Percentiles rank a stretch among this genome's conserved stretches.
Conservation (phyloP, 441 rosid genomes). For the Pelargonium fulgidum region DNA sequence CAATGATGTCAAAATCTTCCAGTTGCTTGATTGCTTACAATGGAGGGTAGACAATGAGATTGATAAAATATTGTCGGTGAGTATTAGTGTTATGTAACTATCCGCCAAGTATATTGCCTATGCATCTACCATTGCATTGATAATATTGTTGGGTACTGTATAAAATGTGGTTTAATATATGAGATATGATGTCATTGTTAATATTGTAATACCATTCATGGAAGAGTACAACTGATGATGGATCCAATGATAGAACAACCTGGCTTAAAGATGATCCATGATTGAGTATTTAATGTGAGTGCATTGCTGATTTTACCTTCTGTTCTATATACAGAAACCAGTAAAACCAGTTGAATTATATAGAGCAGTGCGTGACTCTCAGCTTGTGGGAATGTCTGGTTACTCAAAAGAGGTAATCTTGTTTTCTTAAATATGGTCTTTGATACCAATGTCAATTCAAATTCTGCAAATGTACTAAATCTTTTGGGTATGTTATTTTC, state of each 20-base stretch:
- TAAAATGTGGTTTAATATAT: too few species aligned
- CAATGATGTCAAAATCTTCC: conserved; percentile 29
- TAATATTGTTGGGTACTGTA: too few species aligned
- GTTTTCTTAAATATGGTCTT: neutral
- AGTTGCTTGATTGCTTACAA: conserved; percentile 50
- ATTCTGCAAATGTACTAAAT: neutral
- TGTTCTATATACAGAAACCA: conserved; percentile 41
- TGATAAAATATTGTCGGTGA: conserved; percentile 51
- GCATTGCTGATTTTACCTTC: too few species aligned
- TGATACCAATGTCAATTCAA: neutral
- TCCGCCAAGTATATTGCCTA: too few species aligned
- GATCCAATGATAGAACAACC: too few species aligned
- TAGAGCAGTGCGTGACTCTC: conserved; percentile 60
- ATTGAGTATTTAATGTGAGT: too few species aligned
- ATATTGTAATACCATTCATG: too few species aligned
- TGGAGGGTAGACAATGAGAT: conserved; percentile 61
- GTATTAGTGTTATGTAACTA: conserved; percentile 14
- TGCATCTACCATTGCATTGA: too few species aligned
- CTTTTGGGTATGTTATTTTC: neutral
- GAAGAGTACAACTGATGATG: too few species aligned
- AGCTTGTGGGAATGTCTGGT: conserved; percentile 60
- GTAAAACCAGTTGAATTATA: conserved; percentile 51
- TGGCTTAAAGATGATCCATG: too few species aligned
- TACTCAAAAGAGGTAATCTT: conserved; percentile 53
- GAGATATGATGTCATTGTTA: too few species aligned